A percentile compares a stretch with the other conserved stretches of the same genome.
phyloP scores from a whole-genome alignment of 805 yeast genomes.

The Suhomyces xylopsoci region DNA sequence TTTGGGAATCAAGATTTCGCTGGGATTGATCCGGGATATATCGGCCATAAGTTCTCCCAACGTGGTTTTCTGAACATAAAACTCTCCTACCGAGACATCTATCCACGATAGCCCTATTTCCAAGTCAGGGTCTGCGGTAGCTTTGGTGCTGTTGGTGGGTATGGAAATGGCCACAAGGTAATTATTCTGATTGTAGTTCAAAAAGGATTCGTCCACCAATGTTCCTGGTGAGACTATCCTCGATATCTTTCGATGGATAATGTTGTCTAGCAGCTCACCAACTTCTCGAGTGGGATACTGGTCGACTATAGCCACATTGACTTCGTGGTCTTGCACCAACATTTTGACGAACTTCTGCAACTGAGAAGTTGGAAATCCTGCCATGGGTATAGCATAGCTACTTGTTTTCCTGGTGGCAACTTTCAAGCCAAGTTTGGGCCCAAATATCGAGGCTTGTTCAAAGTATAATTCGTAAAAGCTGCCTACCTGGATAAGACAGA shows the following conservation, averaged over 20 bases:
- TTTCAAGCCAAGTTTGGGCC: slow-evolving; percentile 67
- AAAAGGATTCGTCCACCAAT: slow-evolving; percentile 77
- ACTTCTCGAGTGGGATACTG: slow-evolving; percentile 41
- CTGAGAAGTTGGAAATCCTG: slow-evolving; percentile 82
- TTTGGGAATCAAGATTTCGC: slow-evolving; percentile 66
- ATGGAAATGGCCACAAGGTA: slow-evolving; percentile 64
- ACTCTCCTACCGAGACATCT: slow-evolving; percentile 81
- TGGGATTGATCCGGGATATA: slow-evolving; percentile 73
- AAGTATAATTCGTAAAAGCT: slow-evolving; percentile 85
- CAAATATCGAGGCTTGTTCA: slow-evolving; percentile 78
- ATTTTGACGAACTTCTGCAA: slow-evolving; percentile 70
- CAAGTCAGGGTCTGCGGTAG: slow-evolving; percentile 37
- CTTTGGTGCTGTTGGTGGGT: slow-evolving; percentile 45
- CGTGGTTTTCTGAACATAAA: slow-evolving; percentile 63
- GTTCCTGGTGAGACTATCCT: slow-evolving; percentile 93
- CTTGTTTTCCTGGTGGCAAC: slow-evolving; percentile 56
- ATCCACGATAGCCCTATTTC: slow-evolving; percentile 81
- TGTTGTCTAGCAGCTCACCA: slow-evolving; percentile 19
- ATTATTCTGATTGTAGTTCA: slow-evolving; percentile 70
- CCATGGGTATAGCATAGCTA: slow-evolving; percentile 60
- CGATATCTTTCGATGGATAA: slow-evolving; percentile 65
- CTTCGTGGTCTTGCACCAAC: slow-evolving; percentile 65
- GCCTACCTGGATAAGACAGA: slow-evolving; percentile 70
- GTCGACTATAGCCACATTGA: slow-evolving; percentile 80
- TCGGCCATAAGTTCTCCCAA: slow-evolving; percentile 64